A percentile compares a stretch with the other conserved stretches of the same genome.
These are phyloP conservation scores for Ogataea minuta DNA, from an alignment of 805 yeast species.

Conservation along the genomic window DNA sequence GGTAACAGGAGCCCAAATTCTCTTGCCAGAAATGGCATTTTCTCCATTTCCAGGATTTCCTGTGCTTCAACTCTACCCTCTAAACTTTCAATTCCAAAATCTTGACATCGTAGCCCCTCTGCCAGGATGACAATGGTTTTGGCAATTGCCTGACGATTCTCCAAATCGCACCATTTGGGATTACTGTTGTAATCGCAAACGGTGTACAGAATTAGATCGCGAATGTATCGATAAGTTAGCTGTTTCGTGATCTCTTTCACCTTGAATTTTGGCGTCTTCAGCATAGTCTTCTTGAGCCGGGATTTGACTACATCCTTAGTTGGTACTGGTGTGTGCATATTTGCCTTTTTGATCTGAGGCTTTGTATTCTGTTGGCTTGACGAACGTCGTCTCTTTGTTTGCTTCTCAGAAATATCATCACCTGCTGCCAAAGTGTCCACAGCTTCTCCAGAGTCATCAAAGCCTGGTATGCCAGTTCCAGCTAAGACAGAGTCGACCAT, in stretches of 20 bases:
- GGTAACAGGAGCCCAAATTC: constrained; percentile 47
- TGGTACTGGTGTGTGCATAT: no score
- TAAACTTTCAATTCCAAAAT: constrained; percentile 37
- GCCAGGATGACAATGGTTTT: constrained; percentile 57
- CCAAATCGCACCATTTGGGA: constrained; percentile 51
- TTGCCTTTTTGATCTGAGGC: no score
- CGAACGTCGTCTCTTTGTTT: neutral
- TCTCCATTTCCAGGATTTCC: constrained; percentile 2
- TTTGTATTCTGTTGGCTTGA: no score
- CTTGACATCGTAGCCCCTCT: constrained; percentile 58
- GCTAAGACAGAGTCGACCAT: no score
- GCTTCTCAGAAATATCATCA: neutral
- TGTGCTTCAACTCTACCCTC: constrained; percentile 3
- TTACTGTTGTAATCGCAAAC: constrained; percentile 38
- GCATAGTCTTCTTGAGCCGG: constrained; percentile 31
- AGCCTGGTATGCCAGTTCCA: no score
- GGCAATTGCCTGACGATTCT: constrained; percentile 46
- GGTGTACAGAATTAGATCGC: constrained; percentile 45
- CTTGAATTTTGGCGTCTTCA: constrained; percentile 25
- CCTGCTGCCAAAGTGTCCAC: neutral
- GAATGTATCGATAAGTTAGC: constrained; percentile 39
- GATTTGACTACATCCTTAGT: neutral
- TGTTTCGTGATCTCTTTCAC: constrained; percentile 4
- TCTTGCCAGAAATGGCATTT: constrained; percentile 36
- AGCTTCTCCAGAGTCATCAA: neutral